Evolutionary conservation across 306 rosid genomes (phyloP), one percentile per base, ranked within the genome.

Genomic region (Casuarina cunninghamiana): DNA sequence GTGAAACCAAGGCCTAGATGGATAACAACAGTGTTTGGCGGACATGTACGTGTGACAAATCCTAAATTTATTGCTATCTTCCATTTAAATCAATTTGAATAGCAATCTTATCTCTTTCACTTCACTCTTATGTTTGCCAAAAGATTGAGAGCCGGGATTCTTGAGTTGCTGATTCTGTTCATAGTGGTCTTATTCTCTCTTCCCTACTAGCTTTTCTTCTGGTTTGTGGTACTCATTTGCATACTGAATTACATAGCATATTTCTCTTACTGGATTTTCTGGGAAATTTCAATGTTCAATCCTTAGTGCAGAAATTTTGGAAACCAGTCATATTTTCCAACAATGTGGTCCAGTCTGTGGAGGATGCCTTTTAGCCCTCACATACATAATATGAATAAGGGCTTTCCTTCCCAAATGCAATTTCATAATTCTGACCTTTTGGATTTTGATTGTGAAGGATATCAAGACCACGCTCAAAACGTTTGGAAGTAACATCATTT

Each of bases 401-500:
- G 75, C 16, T 61, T 32, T 35, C 67, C 48, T 53, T 51, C 49
- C 80, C 58, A 26, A 68, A 71, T 62, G 55, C 51, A 63, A 15
- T 42, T 72, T 45, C 78, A 67, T 69, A 65, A 71, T 37, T 70
- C 82, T 76, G 53, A 73, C 43, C 54, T 44, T 79, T 73, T 72
- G 42, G 39, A 10, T 79, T 51, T 72, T 58, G 10, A 26, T 70
- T 48, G 77, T 85, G 86, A 65, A 93, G 98, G 83, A 91, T 74
- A 83, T 91, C 72, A 75, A 78, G 82, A 72, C 70, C 12, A 54
- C 84, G 35, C 84, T 93, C 89, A 79, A 88, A 86, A 72, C 49
- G 3, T 88, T 89, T 76, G 97, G 98, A 84, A 93, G 97, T 79
- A 89, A 91, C 79, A 86, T 93, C 42, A 91, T 93, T 75, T 93